Percentiles rank a stretch among this genome's conserved stretches.
These are phyloP conservation scores for Fraxinus americana DNA, from an alignment of 257 asterid genomes.

Conservation along the genomic window DNA sequence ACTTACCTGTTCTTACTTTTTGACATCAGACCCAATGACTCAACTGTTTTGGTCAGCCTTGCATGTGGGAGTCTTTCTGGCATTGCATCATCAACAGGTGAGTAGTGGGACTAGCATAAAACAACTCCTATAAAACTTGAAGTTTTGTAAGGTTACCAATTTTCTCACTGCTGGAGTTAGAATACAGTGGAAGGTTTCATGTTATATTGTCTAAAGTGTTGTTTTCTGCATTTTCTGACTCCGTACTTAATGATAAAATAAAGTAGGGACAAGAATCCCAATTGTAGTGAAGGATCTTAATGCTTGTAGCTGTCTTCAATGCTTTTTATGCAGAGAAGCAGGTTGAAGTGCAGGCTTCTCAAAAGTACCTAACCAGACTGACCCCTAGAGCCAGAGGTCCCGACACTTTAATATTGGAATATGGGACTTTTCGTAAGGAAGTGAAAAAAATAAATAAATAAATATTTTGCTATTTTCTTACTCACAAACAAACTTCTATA, in stretches of 20 bases:
- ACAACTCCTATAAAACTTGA: not conserved
- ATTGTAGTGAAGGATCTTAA: conserved; percentile 46
- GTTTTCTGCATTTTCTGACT: not conserved
- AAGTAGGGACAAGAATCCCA: not conserved
- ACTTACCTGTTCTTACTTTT: conserved; percentile 24
- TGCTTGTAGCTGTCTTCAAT: conserved; percentile 75
- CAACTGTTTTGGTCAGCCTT: conserved; percentile 65
- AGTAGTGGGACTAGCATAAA: conserved; percentile 27
- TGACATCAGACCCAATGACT: conserved; percentile 68
- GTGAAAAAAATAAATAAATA: conserved; percentile 2
- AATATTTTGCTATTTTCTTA: conserved; percentile 29
- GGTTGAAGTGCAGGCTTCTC: conserved; percentile 72
- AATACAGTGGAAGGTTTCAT: not conserved
- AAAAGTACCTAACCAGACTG: conserved; percentile 62
- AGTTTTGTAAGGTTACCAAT: conserved; percentile 5
- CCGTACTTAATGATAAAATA: not conserved
- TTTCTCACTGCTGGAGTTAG: not conserved
- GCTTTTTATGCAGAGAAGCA: conserved; percentile 95
- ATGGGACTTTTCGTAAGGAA: conserved; percentile 56
- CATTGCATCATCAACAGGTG: conserved; percentile 83
- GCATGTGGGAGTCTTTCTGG: conserved; percentile 92
- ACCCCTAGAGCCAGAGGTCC: conserved; percentile 61
- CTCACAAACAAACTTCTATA: conserved; percentile 17
- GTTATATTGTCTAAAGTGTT: not conserved
- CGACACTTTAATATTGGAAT: conserved; percentile 60